Evolutionary conservation across 2,329 filamentous ascomycete genomes (phyloP).

Genomic region (Gremmenia infestans): DNA sequence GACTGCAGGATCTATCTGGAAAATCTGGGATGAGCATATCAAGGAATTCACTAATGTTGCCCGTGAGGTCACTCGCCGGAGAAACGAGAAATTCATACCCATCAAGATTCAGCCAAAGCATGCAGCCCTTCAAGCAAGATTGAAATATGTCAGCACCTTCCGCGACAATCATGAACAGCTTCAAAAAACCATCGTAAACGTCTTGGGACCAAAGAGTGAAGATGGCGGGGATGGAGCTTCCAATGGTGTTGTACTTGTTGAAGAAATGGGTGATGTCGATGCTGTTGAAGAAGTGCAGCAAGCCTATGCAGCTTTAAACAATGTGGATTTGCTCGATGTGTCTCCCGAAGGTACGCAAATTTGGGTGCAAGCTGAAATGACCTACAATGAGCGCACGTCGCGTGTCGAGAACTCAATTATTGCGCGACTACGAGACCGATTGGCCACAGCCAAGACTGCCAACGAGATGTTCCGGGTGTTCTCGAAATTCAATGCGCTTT

Average conservation of each 20-base stretch:
- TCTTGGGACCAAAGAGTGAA: slow-evolving; percentile 73
- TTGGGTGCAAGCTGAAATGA: slow-evolving; percentile 91
- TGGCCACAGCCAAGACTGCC: slow-evolving; percentile 92
- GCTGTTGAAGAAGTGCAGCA: slow-evolving; percentile 94
- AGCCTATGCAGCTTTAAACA: slow-evolving; percentile 88
- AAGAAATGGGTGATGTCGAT: slow-evolving; percentile 95
- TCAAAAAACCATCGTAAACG: slow-evolving; percentile 91
- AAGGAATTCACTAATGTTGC: slow-evolving; percentile 98
- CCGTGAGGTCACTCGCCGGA: slow-evolving; percentile 84
- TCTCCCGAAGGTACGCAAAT: slow-evolving; percentile 81
- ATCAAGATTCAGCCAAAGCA: slow-evolving; percentile 93
- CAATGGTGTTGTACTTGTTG: slow-evolving; percentile 67
- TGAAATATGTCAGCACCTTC: slow-evolving; percentile 93
- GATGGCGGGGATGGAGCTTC: slow-evolving; percentile 49
- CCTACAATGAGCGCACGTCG: slow-evolving; percentile 95
- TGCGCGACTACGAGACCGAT: slow-evolving; percentile 80
- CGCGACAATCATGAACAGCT: slow-evolving; percentile 96
- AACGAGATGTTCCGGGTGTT: slow-evolving; percentile 99
- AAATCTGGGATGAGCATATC: slow-evolving; percentile 88
- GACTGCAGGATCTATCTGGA: slow-evolving; percentile 79
- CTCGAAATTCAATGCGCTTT: slow-evolving; percentile 98
- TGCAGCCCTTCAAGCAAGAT: slow-evolving; percentile 78
- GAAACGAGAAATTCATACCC: slow-evolving; percentile 97
- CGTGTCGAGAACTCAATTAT: slow-evolving; percentile 99
- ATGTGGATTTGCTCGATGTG: slow-evolving; percentile 92